Evolutionary conservation across 768 basidiomycete genomes (phyloP).

Genomic region (Pleurotus tuber-regium): DNA sequence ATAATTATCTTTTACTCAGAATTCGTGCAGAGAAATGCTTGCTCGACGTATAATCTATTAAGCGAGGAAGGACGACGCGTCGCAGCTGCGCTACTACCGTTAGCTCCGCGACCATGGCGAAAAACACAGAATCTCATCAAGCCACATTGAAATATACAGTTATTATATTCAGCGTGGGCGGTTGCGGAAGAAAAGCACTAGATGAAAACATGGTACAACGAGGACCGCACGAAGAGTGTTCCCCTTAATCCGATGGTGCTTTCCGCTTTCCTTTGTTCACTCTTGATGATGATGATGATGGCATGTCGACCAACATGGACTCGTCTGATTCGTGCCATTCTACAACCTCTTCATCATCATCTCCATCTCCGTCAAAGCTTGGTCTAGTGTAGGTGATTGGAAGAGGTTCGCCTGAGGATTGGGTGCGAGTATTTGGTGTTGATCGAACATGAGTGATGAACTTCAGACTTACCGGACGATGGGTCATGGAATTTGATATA

Average conservation of each 20-base stretch:
- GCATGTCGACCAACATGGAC: slow-evolving; percentile 19
- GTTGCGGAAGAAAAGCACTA: too few relatives aligned
- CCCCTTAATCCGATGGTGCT: slow-evolving; percentile 29
- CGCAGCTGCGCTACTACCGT: slow-evolving; percentile 85
- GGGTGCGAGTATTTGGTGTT: slow-evolving; percentile 2
- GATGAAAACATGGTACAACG: too few relatives aligned
- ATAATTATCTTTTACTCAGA: not conserved
- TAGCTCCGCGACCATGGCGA: slow-evolving; percentile 52
- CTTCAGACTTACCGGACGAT: slow-evolving; percentile 48
- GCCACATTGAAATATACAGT: not conserved
- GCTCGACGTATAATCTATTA: slow-evolving; percentile 92
- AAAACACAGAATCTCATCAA: slow-evolving; percentile 23
- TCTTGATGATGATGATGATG: slow-evolving; percentile 26
- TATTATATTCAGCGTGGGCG: too few relatives aligned
- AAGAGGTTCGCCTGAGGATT: slow-evolving; percentile 51
- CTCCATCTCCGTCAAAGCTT: slow-evolving; percentile 44
- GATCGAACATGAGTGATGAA: slow-evolving; percentile 7
- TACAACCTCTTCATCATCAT: slow-evolving; percentile 56
- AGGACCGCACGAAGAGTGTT: not conserved
- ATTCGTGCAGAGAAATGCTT: slow-evolving; percentile 76
- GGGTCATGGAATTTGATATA: slow-evolving; percentile 66
- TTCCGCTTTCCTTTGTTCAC: slow-evolving; percentile 65
- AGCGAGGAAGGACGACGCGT: slow-evolving; percentile 92
- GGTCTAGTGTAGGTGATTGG: slow-evolving; percentile 62
- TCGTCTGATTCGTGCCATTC: slow-evolving; percentile 12